Conservation (phyloP, 1,284 basidiomycete genomes). For the Sporisorium exsertum region DNA sequence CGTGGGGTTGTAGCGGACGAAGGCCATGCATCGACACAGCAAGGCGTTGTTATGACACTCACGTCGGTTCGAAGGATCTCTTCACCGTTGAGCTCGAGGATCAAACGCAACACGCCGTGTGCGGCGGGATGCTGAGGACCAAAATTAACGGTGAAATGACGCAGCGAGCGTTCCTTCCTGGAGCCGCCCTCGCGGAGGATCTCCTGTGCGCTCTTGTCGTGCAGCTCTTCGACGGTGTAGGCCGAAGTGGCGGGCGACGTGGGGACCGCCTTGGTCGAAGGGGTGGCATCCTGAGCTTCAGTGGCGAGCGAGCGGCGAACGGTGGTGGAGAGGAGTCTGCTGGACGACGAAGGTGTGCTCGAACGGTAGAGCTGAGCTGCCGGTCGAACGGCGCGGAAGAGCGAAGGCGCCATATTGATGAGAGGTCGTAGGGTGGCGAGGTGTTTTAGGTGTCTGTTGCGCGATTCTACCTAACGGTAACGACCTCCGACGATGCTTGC, state of each 20-base stretch:
- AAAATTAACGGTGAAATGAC: slow-evolving; percentile 70
- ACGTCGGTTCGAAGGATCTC: slow-evolving; percentile 69
- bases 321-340: slow-evolving; percentile 38
- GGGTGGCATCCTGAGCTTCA: slow-evolving; percentile 47
- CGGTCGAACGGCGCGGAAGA: slow-evolving; percentile 47
- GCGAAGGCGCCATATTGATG: slow-evolving; percentile 43
- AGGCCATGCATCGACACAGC: background rate
- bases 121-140: slow-evolving; percentile 93
- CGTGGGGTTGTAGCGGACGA: background rate
- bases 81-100: slow-evolving; percentile 97
- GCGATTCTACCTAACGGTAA: background rate
- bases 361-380: slow-evolving; percentile 41
- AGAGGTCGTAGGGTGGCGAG: slow-evolving; percentile 15
- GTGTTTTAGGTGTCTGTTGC: slow-evolving; percentile 1
- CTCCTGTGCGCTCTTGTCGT: slow-evolving; percentile 80
- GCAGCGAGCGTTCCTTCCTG: slow-evolving; percentile 82
- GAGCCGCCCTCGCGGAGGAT: slow-evolving; percentile 81
- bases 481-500: background rate
- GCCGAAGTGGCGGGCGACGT: slow-evolving; percentile 50
- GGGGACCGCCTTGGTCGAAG: slow-evolving; percentile 38
- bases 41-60: slow-evolving; percentile 17
- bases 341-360: slow-evolving; percentile 35
- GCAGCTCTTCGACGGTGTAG: slow-evolving; percentile 72
- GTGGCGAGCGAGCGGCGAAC: slow-evolving; percentile 52
- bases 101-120: slow-evolving; percentile 96